Evolutionary conservation across 192 early-diverging fungal genomes (phyloP).

Genomic region (Coemansia sp.): DNA sequence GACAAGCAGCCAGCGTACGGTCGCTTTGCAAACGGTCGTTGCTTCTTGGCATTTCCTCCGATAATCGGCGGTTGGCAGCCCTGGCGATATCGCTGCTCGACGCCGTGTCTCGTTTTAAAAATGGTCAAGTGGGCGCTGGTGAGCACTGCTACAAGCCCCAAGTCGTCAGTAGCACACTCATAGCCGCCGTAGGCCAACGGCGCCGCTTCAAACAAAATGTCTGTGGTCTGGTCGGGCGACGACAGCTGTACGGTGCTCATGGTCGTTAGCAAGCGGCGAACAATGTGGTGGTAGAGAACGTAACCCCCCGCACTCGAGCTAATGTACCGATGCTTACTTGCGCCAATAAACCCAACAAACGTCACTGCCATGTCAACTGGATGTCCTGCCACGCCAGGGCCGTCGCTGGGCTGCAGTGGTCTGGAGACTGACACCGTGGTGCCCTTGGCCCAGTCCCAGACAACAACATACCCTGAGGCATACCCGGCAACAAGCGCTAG

Average conservation of each 20-base stretch:
- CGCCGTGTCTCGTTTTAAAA: constrained; percentile 29
- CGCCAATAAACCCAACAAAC: constrained; percentile 42
- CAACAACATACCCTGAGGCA: constrained; percentile 40
- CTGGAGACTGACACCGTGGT: constrained; percentile 37
- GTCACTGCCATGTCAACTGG: constrained; percentile 40
- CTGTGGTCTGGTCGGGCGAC: background rate
- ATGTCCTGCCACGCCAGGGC: constrained; percentile 28
- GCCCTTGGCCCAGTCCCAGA: constrained; percentile 55
- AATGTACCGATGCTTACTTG: constrained; percentile 51
- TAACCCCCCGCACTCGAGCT: constrained; percentile 43
- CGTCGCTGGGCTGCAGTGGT: constrained; percentile 38
- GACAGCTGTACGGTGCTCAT: constrained; percentile 37
- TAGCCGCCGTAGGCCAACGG: constrained; percentile 33
- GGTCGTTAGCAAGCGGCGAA: constrained; percentile 48
- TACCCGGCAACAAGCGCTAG: constrained; percentile 41
- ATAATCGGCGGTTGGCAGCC: constrained; percentile 14
- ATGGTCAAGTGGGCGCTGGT: constrained; percentile 34
- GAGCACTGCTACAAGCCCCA: constrained; percentile 49
- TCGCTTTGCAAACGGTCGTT: constrained; percentile 31
- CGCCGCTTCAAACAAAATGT: constrained; percentile 37
- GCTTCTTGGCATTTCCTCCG: constrained; percentile 6
- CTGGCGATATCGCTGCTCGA: constrained; percentile 37
- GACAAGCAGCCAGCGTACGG: constrained; percentile 48
- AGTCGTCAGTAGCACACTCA: constrained; percentile 28
- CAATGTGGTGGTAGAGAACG: constrained; percentile 55